phyloP scores from a whole-genome alignment of 352 stramenopile genomes.

The Peronosclerospora sorghi region DNA sequence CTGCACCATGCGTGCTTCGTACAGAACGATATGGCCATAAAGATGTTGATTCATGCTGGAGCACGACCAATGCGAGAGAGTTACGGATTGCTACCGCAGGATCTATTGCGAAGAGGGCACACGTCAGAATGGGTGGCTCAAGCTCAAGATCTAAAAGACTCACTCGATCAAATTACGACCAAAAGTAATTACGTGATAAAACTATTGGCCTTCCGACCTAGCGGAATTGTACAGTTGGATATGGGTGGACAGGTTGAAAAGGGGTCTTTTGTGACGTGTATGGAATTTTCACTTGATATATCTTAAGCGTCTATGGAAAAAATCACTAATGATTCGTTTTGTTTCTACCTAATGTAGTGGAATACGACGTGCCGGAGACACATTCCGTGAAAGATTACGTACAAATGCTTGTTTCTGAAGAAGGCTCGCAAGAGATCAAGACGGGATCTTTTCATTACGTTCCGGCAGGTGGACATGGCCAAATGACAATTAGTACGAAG shows the following conservation, averaged over 20 bases:
- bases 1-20: conserved; percentile 73
- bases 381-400: conserved; percentile 84
- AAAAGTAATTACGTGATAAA: conserved; percentile 60
- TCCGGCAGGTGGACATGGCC: conserved; percentile 40
- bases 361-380: conserved; percentile 67
- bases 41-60: conserved; percentile 63
- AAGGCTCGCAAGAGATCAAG: conserved; percentile 60
- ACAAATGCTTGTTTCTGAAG: conserved; percentile 66
- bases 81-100: conserved; percentile 66
- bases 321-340: background rate
- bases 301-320: background rate
- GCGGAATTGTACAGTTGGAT: conserved; percentile 73
- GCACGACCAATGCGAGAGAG: conserved; percentile 58
- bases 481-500: conserved; percentile 72
- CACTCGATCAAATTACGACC: conserved; percentile 53
- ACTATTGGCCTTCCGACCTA: conserved; percentile 66
- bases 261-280: conserved; percentile 71
- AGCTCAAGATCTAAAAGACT: conserved; percentile 62
- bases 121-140: conserved; percentile 57
- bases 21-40: conserved; percentile 59
- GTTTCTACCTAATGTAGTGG: conserved; percentile 30
- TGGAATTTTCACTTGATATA: background rate
- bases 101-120: conserved; percentile 59
- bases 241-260: conserved; percentile 80
- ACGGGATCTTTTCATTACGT: conserved; percentile 75